These are phyloP conservation scores for Colletotrichum tabaci DNA, from an alignment of 2,329 filamentous ascomycete species.

Conservation along the genomic window DNA sequence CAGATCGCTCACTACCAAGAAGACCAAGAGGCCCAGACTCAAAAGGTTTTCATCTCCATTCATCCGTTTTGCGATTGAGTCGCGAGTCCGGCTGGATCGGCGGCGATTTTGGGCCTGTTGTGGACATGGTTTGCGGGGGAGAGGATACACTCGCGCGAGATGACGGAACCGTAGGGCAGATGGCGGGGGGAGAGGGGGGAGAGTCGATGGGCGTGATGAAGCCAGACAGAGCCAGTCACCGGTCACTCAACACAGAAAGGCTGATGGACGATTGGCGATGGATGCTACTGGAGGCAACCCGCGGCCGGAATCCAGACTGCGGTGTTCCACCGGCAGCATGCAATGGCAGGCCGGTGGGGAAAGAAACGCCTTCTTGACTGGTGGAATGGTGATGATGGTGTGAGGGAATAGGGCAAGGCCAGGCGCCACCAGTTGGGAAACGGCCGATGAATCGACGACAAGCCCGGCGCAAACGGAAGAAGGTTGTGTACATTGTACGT, in stretches of 20 bases:
- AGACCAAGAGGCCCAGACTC: background rate
- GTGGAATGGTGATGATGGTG: conserved; percentile 24
- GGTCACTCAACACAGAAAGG: background rate
- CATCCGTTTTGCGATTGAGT: background rate
- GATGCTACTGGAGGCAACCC: conserved; percentile 23
- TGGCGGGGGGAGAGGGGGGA: conserved; percentile 5
- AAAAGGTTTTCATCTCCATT: background rate
- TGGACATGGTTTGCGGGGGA: conserved; percentile 9
- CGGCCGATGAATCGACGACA: conserved; percentile 28
- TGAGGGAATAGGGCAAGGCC: conserved; percentile 34
- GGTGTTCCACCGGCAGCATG: conserved; percentile 21
- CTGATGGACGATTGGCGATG: conserved; percentile 5
- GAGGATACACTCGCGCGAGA: conserved; percentile 17
- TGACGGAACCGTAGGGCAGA: conserved; percentile 14
- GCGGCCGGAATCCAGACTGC: conserved; percentile 16
- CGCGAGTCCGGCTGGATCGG: background rate
- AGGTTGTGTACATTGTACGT: background rate
- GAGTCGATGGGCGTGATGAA: conserved; percentile 25
- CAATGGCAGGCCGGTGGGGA: conserved; percentile 25
- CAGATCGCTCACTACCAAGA: background rate
- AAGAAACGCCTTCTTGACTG: conserved; percentile 7
- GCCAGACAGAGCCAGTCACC: conserved; percentile 30
- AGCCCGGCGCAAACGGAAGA: background rate
- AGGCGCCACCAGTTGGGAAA: background rate
- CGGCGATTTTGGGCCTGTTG: background rate